Evolutionary conservation across 1,284 basidiomycete genomes (phyloP).

Genomic region (Trametes versicolor): DNA sequence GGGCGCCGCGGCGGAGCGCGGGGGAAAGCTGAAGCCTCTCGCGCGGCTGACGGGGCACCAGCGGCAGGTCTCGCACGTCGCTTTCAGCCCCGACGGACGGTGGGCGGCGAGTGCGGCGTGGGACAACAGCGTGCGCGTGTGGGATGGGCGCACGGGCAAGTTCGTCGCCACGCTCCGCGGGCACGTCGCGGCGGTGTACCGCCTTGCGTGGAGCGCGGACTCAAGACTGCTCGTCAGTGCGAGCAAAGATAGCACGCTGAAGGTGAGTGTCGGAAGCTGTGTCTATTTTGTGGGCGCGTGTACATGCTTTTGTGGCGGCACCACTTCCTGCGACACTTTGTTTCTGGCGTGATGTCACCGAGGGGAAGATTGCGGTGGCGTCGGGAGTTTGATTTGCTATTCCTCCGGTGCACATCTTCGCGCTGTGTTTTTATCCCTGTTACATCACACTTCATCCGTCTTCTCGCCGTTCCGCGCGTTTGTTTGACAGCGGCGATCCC

Average conservation of each 20-base stretch:
- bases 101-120: slow-evolving; percentile 93
- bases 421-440: not conserved
- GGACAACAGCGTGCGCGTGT: slow-evolving; percentile 92
- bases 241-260: slow-evolving; percentile 95
- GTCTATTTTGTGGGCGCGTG: not conserved
- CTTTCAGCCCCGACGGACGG: slow-evolving; percentile 94
- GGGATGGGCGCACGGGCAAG: slow-evolving; percentile 95
- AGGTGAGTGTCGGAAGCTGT: slow-evolving; percentile 61
- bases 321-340: not conserved
- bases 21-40: slow-evolving; percentile 83
- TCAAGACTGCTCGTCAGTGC: slow-evolving; percentile 92
- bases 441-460: not conserved
- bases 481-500: not conserved
- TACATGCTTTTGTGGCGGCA: not conserved
- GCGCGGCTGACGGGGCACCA: slow-evolving; percentile 95
- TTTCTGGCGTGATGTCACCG: slow-evolving; percentile 5
- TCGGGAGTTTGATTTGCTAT: slow-evolving; percentile 9
- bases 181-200: slow-evolving; percentile 94
- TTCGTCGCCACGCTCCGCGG: slow-evolving; percentile 92
- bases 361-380: not conserved
- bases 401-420: not conserved
- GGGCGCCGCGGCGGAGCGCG: slow-evolving; percentile 46
- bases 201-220: slow-evolving; percentile 96
- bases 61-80: slow-evolving; percentile 94
- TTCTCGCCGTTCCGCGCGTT: slow-evolving; percentile 9